Base-by-base conservation (phyloP, 1,139 yeast genomes). In the Groenewaldozyma auringiensis region DNA sequence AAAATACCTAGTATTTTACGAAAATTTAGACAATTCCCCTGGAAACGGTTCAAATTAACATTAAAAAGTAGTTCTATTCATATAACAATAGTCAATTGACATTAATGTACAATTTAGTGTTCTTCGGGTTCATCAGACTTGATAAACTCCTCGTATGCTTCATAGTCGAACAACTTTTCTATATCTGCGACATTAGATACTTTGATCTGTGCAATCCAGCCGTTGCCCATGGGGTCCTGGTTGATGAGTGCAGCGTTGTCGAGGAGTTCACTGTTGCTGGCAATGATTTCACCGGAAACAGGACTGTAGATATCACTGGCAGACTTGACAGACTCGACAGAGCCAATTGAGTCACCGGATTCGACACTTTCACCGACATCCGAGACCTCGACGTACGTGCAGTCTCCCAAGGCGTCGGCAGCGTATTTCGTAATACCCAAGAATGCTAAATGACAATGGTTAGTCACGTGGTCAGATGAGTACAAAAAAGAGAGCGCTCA, bases 341-440 rank as follows among this genome's bases (percentile, higher is more conserved):
- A 84, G 17, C 96, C 96, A 62, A 92, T 72, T 14, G 92, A 71
- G 54, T 88, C 97, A 46, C 95, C 95, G 47, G 74, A 72, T 49
- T 74, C 81, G 47, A 85, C 76, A 29, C 64, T 70, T 43, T 75
- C 76, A 42, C 85, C 94, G 37, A 76, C 77, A 57, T 82, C 92
- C 44, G 95, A 95, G 58, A 89, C 75, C 68, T 92, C 99, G 53
- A 88, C 83, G 65, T 75, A 92, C 16, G 97, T 94, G 46, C 95
- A 94, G 68, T 92, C 99, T 41, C 98, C 98, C 51, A 92, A 76
- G n/a, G 98, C 95, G 60, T 89, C 96, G 38, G 96, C 83, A 31
- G 99, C 99, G 65, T 92, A 89, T 59, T 78, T 79, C 51, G 98
- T 89, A 66, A 92, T 88, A 34, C 99, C 99, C 34, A 92, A 73